Evolutionary conservation across 225 moss, liverwort and hornwort species (phyloP).

Genomic region (Asterella californica): DNA sequence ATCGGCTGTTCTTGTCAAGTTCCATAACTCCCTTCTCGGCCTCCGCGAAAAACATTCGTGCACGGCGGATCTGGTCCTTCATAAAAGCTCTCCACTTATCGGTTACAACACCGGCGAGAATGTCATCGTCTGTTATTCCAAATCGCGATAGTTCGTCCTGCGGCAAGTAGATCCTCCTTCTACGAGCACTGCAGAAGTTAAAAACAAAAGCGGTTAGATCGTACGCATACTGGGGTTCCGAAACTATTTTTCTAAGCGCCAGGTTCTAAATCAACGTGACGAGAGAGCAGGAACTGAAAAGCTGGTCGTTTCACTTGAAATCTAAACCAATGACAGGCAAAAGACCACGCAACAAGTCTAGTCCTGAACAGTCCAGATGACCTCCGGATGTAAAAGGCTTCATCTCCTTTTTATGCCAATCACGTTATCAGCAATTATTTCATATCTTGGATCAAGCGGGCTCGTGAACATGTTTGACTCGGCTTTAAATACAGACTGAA

Average conservation of each 20-base stretch:
- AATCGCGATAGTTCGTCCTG: constrained; percentile 83
- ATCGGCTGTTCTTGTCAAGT: constrained; percentile 87
- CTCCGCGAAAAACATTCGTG: constrained; percentile 80
- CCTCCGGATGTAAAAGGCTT: too few species aligned
- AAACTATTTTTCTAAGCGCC: too few species aligned
- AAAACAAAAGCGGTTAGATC: not conserved
- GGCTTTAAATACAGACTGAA: too few species aligned
- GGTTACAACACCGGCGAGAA: constrained; percentile 78
- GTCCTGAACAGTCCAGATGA: too few species aligned
- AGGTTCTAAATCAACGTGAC: not conserved
- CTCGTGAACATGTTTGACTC: too few species aligned
- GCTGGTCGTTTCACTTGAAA: too few species aligned
- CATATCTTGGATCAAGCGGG: too few species aligned
- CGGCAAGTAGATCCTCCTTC: constrained; percentile 77
- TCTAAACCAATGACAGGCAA: too few species aligned
- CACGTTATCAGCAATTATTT: too few species aligned
- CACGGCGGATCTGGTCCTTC: constrained; percentile 81
- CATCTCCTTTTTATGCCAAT: too few species aligned
- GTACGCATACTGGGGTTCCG: not conserved
- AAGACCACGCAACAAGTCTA: too few species aligned
- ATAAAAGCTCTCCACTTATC: constrained; percentile 94
- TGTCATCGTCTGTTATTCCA: constrained; percentile 80
- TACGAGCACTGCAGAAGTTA: constrained; percentile 46
- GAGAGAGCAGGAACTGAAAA: not conserved
- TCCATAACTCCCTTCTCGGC: constrained; percentile 85